Base-by-base conservation (phyloP, 805 yeast genomes). In the Kodamaea neixiangensis region DNA sequence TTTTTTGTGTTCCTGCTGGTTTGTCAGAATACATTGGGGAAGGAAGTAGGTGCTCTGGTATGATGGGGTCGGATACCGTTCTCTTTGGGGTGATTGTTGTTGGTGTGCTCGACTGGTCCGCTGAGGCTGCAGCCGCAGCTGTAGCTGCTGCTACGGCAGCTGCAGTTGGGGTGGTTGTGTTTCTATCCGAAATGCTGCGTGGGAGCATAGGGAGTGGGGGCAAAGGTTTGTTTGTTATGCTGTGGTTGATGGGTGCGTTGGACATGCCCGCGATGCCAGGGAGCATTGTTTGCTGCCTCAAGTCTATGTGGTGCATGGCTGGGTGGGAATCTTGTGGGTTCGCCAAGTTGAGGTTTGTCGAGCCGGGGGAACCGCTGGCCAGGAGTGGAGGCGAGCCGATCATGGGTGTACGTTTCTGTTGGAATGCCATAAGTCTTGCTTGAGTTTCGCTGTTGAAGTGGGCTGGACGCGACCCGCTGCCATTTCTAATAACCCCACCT, bases 361-460 rank as follows among this genome's bases (percentile, higher is more conserved):
- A 52, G 17, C 45, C 40, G 1, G 52, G 53, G 15, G 47, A 44
- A 31, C 53, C 21, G 15, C 48, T 47, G 11, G 61, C 33, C 55
- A 58, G 46, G 13, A 43, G 19, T 1, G 55, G 55, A 13, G 58
- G 58, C 37, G 54, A 41, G 49, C 42, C 37, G 11, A 61, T 38
- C 18, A 54, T 59, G 49, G 59, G 65, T 13, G 67, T 54, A 58
- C 97, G 79, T 61, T 86, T 83, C 56, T 89, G 90, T 66, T 91
- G 97, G 60, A 92, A 88, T 0, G 96, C 97, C 65, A 87, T 71
- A 34, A 92, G 78, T 55, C 94, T 76, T 1, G 97, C 97, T 66
- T 91, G 97, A 38, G 90, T 80, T 55, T 88, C 93, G 9, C 94
- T 85, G 42, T 54, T 56, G 3, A 56, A 33, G 34, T 54, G 57